Evolutionary conservation across 1,284 basidiomycete species (phyloP), one percentile per base, ranked within the genome.

Genomic region (Fomitiporia mediterranea): DNA sequence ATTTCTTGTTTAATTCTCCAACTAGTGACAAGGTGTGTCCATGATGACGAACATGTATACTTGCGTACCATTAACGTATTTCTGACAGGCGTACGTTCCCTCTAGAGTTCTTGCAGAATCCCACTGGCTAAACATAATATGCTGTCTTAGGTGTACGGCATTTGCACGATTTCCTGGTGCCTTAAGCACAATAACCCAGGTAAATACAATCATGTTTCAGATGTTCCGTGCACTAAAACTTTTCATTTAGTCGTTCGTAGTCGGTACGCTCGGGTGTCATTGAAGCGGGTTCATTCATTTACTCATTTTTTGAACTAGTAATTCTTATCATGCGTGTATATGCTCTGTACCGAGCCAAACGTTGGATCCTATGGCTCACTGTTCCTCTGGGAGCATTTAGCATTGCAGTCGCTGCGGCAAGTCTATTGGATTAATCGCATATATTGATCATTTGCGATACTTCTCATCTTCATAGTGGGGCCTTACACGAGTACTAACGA

Each of bases 1-100:
- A 27, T 28, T 59, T 59, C 49, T 32, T 59, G n/a, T 59, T 59
- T 46, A 51, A 59, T 34, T 28, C 57, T 32, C 57, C 57, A 4
- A 39, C 43, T 37, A 39, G 39, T 44, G 15, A 32, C 19, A 25
- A 59, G 30, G 57, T 59, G 23, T 19, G 53, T 55, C 25, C 46
- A 40, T 30, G 37, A 9, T 23, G n/a, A n/a, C n/a, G n/a, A 21
- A 53, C 17, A 34, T 40, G 6, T 38, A 4, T 21, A 17, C 28
- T 5, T 1, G 3, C 9, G 9, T 9, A 32, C 4, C 0, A 25
- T 34, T 49, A 15, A 46, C 15, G n/a, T n/a, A 15, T 46, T 30
- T 6, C n/a, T 39, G 28, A n/a, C 13, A 55, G 57, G 44, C 32
- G 57, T 59, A 51, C n/a, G 57, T 28, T n/a, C 37, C 15, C 25